Evolutionary conservation across 2,329 filamentous ascomycete genomes (phyloP), one percentile per base, ranked within the genome.

Genomic region (Trichoderma sp.): DNA sequence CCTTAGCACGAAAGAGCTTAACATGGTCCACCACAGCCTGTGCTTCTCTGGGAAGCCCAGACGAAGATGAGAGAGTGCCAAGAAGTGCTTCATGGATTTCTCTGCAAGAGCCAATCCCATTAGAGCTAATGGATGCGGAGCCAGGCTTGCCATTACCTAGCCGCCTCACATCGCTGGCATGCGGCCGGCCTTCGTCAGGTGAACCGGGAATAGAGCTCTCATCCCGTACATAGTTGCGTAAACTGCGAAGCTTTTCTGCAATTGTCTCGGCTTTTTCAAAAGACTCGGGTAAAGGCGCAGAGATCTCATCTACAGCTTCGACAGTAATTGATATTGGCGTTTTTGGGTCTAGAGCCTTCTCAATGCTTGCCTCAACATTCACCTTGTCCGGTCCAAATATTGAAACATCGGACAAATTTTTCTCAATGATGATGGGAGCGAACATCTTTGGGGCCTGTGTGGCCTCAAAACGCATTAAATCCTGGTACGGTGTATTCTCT

Each of bases 1-100:
- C 88, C 73, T 87, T 87, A 8, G 88, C 88, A 17, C 90, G 87
- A 47, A 88, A 80, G 11, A 91, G 80, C 84, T 90, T 89, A 4
- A 84, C 79, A 73, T 91, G 86, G 73, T 91, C 86, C 13, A 89
- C 77, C 8, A 88, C 78, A 15, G 81, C 82, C 67, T 88, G 86
- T 1, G 86, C 87, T 72, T 86, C 83, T 53, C 82, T 82, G 0
- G 87, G 84, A 6, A 88, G 82, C 1, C 84, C 84, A 50, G 80
- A 82, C 2, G 82, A 82, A 55, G 84, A 81, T 30, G 83, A 77
- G 13, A 85, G 82, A 1, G 83, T 82, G 9, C 79, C 79, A 1
- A 90, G 80, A 23, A 90, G 78, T 58, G 84, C 82, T 74, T 91
- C 89, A 74, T 91, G 88, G 34, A 87, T 82, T 73, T 90, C 86